Conservation (phyloP, 768 basidiomycete species). For the Lentinula guzmanii region DNA sequence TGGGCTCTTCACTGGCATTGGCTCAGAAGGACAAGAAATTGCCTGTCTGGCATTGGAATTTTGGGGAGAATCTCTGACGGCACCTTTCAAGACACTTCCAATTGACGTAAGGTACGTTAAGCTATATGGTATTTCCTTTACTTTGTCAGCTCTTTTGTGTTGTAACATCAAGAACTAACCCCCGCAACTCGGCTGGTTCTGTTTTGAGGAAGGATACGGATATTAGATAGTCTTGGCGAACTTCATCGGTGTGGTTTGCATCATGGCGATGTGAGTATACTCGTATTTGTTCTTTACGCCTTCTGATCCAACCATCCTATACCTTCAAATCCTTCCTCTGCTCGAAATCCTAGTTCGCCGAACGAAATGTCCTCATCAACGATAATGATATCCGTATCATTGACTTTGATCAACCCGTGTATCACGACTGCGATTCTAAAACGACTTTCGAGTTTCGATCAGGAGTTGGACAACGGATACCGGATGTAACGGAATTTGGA, state of each 20-base stretch:
- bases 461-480: constrained; percentile 13
- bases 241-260: constrained; percentile 28
- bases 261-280: constrained; percentile 23
- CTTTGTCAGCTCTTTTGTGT: neutral
- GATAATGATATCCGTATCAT: constrained; percentile 32
- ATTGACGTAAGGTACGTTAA: constrained; percentile 24
- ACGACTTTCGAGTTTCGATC: constrained; percentile 20
- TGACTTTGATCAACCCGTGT: constrained; percentile 27
- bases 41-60: constrained; percentile 31
- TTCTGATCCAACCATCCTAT: too few relatives aligned
- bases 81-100: constrained; percentile 23
- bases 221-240: constrained; percentile 24
- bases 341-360: constrained; percentile 22
- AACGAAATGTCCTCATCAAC: constrained; percentile 28
- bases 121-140: neutral
- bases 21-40: constrained; percentile 25
- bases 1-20: constrained; percentile 26
- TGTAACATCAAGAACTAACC: neutral
- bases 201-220: constrained; percentile 20
- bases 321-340: too few relatives aligned
- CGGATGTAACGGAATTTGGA: constrained; percentile 23
- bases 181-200: neutral
- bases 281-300: neutral
- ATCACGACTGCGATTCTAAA: constrained; percentile 23
- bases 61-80: constrained; percentile 28